Evolutionary conservation across 306 rosid genomes (phyloP).

Genomic region (Styphnolobium japonicum): DNA sequence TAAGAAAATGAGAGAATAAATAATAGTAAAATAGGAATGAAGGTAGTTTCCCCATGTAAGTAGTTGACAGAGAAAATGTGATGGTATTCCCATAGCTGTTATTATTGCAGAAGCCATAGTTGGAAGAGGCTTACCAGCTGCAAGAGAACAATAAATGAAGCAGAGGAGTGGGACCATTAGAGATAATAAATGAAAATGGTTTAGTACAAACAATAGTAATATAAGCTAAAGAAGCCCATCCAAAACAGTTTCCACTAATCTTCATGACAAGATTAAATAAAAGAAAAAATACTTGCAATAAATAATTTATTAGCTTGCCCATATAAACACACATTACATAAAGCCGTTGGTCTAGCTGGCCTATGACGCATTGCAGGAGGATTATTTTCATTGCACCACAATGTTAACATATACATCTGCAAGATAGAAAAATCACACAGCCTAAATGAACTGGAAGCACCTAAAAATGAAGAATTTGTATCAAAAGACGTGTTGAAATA

Average conservation of each 20-base stretch:
- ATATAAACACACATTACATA: conserved; percentile 98
- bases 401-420: conserved; percentile 81
- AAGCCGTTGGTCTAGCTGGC: conserved; percentile 94
- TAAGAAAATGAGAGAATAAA: not conserved
- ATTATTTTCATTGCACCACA: conserved; percentile 86
- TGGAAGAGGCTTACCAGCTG: too few species aligned
- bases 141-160: too few species aligned
- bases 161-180: too few species aligned
- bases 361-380: conserved; percentile 99
- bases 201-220: not conserved
- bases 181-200: not conserved
- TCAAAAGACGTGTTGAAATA: too few species aligned
- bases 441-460: too few species aligned
- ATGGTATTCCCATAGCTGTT: too few species aligned
- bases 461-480: too few species aligned
- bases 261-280: not conserved
- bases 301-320: conserved; percentile 64
- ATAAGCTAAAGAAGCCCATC: conserved; percentile 16
- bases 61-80: too few species aligned
- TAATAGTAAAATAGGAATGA: not conserved
- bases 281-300: not conserved
- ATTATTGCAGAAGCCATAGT: too few species aligned
- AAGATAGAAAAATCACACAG: too few species aligned
- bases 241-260: not conserved
- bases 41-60: not conserved